A percentile compares a stretch with the other conserved stretches of the same genome.
Evolutionary conservation across 148 eudicot genomes (phyloP).

Genomic region (Silene uniflora): DNA sequence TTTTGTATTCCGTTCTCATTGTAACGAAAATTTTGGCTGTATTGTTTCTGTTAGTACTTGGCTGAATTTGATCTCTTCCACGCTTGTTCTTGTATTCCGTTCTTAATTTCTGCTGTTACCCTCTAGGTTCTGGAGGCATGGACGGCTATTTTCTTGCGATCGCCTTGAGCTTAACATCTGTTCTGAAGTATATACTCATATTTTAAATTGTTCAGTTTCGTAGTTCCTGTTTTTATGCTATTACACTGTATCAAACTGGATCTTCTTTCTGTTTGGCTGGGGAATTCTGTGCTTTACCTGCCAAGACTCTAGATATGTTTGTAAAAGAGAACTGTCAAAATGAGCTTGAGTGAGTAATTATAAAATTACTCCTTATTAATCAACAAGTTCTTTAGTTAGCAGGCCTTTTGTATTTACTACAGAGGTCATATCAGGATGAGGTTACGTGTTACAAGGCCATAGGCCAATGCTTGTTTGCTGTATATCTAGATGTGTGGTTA

Average conservation of each 20-base stretch:
- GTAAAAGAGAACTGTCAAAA: not conserved
- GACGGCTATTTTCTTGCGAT: constrained; percentile 75
- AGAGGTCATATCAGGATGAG: not conserved
- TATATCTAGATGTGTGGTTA: not conserved
- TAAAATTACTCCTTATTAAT: not conserved
- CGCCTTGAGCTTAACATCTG: constrained; percentile 65
- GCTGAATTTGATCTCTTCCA: no score
- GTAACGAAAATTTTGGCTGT: no score
- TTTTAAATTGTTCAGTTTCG: constrained; percentile 1
- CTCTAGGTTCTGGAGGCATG: constrained; percentile 49
- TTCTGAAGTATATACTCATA: constrained; percentile 58
- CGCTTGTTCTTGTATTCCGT: not conserved
- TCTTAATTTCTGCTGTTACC: constrained; percentile 16
- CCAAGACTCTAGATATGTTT: not conserved
- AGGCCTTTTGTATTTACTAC: not conserved
- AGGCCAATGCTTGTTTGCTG: not conserved
- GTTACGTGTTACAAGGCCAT: not conserved
- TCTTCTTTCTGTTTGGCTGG: not conserved
- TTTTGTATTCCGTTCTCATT: no score
- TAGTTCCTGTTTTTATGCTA: constrained; percentile 3
- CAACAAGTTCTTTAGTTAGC: not conserved
- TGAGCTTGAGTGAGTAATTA: constrained; percentile 2
- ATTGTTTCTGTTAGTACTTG: no score
- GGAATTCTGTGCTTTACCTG: not conserved
- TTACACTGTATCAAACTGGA: not conserved